These are phyloP conservation scores for Exophiala aquamarina DNA, from an alignment of 2,329 filamentous ascomycete species.

Conservation along the genomic window DNA sequence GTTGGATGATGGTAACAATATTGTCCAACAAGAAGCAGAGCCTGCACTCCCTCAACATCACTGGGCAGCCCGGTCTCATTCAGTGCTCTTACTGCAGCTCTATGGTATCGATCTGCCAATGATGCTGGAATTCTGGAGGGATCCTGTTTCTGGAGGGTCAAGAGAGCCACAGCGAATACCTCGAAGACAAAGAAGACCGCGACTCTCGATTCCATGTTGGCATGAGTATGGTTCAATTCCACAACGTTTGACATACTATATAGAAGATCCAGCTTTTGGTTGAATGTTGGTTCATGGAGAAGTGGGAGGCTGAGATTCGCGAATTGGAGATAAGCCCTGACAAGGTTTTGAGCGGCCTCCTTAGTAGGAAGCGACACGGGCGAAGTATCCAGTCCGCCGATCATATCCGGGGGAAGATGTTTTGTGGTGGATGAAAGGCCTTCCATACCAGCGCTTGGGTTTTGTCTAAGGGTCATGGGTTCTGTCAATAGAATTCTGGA, in stretches of 20 bases:
- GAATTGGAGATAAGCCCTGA: slow-evolving; percentile 16
- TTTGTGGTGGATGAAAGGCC: neutral
- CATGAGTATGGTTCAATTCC: slow-evolving; percentile 3
- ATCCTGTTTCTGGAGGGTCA: slow-evolving; percentile 16
- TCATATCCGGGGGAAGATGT: neutral
- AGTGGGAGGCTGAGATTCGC: slow-evolving; percentile 14
- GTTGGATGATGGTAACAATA: slow-evolving; percentile 18
- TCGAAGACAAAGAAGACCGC: slow-evolving; percentile 15
- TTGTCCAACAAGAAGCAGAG: slow-evolving; percentile 14
- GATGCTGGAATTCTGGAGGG: slow-evolving; percentile 16
- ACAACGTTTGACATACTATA: slow-evolving; percentile 4
- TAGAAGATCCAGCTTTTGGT: slow-evolving; percentile 7
- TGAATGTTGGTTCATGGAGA: slow-evolving; percentile 13
- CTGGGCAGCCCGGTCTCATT: slow-evolving; percentile 6
- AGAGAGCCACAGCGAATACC: slow-evolving; percentile 13
- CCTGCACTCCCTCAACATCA: slow-evolving; percentile 13
- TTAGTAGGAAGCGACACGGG: slow-evolving; percentile 11
- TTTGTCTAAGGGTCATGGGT: slow-evolving; percentile 5
- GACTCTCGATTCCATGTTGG: slow-evolving; percentile 5
- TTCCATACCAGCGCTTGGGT: neutral
- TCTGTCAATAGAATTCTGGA: slow-evolving; percentile 10
- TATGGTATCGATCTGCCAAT: slow-evolving; percentile 15
- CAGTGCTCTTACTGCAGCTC: slow-evolving; percentile 7
- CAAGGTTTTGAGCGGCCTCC: slow-evolving; percentile 11
- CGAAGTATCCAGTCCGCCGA: slow-evolving; percentile 10